phyloP scores from a whole-genome alignment of 116 monocot species.

The Papilionanthe hybrid region DNA sequence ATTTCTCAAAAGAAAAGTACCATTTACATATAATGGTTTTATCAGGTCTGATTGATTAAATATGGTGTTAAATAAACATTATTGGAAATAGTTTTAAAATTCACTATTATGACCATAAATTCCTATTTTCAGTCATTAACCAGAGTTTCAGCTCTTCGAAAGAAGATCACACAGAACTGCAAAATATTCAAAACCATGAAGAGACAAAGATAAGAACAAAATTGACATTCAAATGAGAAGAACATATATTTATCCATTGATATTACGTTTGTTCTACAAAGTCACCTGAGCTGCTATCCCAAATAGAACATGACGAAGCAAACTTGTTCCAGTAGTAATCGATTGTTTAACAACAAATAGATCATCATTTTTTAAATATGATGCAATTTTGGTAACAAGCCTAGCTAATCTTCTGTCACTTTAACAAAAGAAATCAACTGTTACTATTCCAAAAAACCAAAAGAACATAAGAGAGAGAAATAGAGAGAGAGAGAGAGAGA shows the following conservation, averaged over 20 bases:
- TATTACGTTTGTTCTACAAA: constrained; percentile 43
- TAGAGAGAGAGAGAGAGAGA: background rate
- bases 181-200: background rate
- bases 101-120: background rate
- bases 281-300: constrained; percentile 95
- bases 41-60: background rate
- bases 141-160: background rate
- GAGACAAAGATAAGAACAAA: background rate
- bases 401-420: constrained; percentile 45
- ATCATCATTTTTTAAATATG: constrained; percentile 67
- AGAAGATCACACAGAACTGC: background rate
- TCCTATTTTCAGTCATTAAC: background rate
- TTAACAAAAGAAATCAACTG: constrained; percentile 10
- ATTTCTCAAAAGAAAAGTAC: background rate
- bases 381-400: constrained; percentile 66
- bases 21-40: background rate
- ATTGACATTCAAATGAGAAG: constrained; percentile 2
- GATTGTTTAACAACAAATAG: constrained; percentile 73
- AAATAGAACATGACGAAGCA: constrained; percentile 83
- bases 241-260: constrained; percentile 28
- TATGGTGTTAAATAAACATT: background rate
- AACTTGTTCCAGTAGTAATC: constrained; percentile 75
- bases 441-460: background rate
- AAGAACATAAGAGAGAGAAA: background rate
- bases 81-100: background rate